These are phyloP conservation scores for Geosiphon pyriformis DNA, from an alignment of 192 early-diverging fungal genomes.

Conservation along the genomic window DNA sequence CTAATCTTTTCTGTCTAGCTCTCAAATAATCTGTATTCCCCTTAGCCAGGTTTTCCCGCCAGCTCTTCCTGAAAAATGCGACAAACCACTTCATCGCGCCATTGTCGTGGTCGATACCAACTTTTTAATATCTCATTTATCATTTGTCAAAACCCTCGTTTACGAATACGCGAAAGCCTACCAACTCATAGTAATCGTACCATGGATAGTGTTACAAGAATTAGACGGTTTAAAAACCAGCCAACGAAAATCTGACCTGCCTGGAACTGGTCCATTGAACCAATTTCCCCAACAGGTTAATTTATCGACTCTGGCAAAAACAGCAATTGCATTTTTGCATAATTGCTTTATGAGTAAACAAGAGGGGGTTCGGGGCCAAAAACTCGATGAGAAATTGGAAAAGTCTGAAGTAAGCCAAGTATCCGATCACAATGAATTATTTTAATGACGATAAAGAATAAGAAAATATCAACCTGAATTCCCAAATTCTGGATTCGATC, in stretches of 20 bases:
- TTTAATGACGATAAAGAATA: background rate
- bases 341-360: slow-evolving; percentile 29
- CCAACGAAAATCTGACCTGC: slow-evolving; percentile 7
- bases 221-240: slow-evolving; percentile 47
- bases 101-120: slow-evolving; percentile 55
- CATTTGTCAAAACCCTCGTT: slow-evolving; percentile 39
- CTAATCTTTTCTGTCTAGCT: no score
- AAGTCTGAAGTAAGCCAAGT: slow-evolving; percentile 17
- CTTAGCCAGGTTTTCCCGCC: background rate
- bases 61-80: background rate
- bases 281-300: no score
- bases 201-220: slow-evolving; percentile 56
- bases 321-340: slow-evolving; percentile 46
- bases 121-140: slow-evolving; percentile 47
- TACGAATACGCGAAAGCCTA: slow-evolving; percentile 7
- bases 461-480: background rate
- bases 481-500: background rate
- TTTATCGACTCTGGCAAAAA: slow-evolving; percentile 36
- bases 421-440: background rate
- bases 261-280: slow-evolving; percentile 12
- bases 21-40: background rate
- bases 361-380: slow-evolving; percentile 43
- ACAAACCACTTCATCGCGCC: background rate
- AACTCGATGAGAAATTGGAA: slow-evolving; percentile 39
- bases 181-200: slow-evolving; percentile 41